Conservation (phyloP, 2,329 filamentous ascomycete genomes). For the Coniochaeta sp. region DNA sequence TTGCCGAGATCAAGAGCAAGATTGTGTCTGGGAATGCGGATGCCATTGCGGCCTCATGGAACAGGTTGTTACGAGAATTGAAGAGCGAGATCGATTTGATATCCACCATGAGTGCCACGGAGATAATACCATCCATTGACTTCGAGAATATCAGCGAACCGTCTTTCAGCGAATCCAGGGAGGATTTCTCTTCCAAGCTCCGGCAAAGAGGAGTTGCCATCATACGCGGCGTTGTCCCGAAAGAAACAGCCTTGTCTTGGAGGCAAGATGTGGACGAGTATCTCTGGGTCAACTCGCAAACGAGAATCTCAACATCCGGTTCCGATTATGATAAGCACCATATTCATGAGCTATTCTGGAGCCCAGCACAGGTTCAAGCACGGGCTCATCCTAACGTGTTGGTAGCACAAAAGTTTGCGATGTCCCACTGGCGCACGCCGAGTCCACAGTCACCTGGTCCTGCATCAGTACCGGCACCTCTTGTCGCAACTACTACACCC, state of each 20-base stretch:
- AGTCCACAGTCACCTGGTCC: constrained; percentile 29
- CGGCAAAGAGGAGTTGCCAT: constrained; percentile 13
- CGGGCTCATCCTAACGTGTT: constrained; percentile 31
- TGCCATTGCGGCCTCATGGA: constrained; percentile 30
- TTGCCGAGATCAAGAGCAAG: constrained; percentile 31
- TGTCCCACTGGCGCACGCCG: constrained; percentile 39
- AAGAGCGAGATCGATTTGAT: constrained; percentile 28
- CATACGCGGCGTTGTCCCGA: constrained; percentile 14
- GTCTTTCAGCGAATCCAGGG: constrained; percentile 1
- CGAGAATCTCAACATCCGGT: constrained; percentile 13
- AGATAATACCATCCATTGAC: constrained; percentile 32
- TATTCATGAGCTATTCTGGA: constrained; percentile 31
- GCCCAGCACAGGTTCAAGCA: constrained; percentile 29
- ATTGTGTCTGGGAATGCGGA: constrained; percentile 29
- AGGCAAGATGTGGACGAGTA: constrained; percentile 44
- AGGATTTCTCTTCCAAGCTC: constrained; percentile 14
- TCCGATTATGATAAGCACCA: constrained; percentile 21
- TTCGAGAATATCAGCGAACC: constrained; percentile 28
- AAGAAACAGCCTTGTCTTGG: constrained; percentile 28
- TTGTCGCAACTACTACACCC: constrained; percentile 35
- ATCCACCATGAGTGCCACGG: constrained; percentile 19
- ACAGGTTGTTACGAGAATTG: constrained; percentile 28
- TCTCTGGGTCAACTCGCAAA: constrained; percentile 34
- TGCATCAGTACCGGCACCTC: background rate
- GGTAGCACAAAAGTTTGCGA: constrained; percentile 37